phyloP scores from a whole-genome alignment of 495 filamentous ascomycete species.

The Penicillium herquei region DNA sequence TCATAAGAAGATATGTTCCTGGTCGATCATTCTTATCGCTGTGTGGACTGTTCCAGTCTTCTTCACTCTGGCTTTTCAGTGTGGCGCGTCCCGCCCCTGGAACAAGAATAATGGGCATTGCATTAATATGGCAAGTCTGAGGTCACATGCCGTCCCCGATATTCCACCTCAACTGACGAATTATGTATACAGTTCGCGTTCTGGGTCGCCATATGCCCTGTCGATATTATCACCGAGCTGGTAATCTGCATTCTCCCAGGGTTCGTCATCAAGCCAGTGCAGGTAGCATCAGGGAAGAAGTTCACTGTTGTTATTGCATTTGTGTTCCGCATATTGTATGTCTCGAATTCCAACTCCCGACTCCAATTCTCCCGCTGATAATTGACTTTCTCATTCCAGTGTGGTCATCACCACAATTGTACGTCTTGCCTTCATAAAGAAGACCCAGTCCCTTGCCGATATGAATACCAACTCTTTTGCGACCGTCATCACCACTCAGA shows the following conservation, averaged over 20 bases:
- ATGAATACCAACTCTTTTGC: not conserved
- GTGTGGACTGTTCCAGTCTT: not conserved
- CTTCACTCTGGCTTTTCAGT: not conserved
- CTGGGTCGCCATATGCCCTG: constrained; percentile 7
- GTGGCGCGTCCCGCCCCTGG: not conserved
- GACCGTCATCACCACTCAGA: constrained; percentile 21
- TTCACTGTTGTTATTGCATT: constrained; percentile 32
- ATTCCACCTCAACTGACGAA: too few species aligned
- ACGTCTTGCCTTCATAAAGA: not conserved
- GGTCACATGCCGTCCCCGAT: too few species aligned
- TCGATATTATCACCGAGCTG: constrained; percentile 9
- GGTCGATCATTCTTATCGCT: not conserved
- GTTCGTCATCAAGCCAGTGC: constrained; percentile 29
- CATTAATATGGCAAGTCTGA: not conserved
- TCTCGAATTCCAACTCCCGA: not conserved
- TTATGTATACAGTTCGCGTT: not conserved
- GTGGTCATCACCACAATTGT: not conserved
- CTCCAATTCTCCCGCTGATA: too few species aligned
- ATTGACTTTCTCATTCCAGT: not conserved
- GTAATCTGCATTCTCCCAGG: constrained; percentile 18
- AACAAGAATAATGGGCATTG: not conserved
- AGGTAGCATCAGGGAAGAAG: constrained; percentile 28
- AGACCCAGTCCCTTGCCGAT: not conserved
- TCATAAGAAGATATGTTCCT: constrained; percentile 8
- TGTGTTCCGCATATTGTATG: constrained; percentile 17